Evolutionary conservation across 345 rosid genomes (phyloP), one percentile per base, ranked within the genome.

Genomic region (Camelina laxa): DNA sequence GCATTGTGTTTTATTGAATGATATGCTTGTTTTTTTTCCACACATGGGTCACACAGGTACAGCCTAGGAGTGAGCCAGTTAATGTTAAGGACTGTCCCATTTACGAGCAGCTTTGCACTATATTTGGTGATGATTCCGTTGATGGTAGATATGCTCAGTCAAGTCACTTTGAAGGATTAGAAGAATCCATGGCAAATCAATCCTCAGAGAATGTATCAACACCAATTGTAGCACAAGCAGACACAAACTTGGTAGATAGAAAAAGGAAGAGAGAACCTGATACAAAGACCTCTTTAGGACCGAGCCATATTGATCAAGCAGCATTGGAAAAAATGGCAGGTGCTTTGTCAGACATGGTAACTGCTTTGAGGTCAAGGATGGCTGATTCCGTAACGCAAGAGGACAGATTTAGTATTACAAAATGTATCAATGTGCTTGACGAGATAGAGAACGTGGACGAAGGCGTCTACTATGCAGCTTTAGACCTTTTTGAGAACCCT

Each of bases 91-190:
- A 87, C 17, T 86, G 90, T 9, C 89, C 90, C n/a, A 90, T 92
- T 58, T 90, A 85, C 41, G 90, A 86, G 16, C 96, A 92, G 79
- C 87, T 92, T 38, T 81, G 89, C 74, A 69, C 82, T 22, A 92
- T 92, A 57, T 92, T 88, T 77, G 73, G 78, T 9, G 93, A 92
- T 71, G 73, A 87, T 67, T 85, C 86, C 19, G 80, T 79, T 20
- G 87, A 84, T 62, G 98, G 98, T 39, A 87, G 82, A 69, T 92
- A 88, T 75, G 98, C 98, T 64, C 96, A 87, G 79, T 92, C 98
- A 38, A 92, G 96, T 80, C 93, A 90, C 77, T 92, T 88, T 67
- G 91, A 88, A 69, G 91, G 84, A 8, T 73, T 86, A 68, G 92
- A 86, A n/a, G 91, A 85, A 74, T 50, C 88, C 17, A 53, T 75